phyloP scores from a whole-genome alignment of 257 asterid genomes.

The Penstemon eatonii region DNA sequence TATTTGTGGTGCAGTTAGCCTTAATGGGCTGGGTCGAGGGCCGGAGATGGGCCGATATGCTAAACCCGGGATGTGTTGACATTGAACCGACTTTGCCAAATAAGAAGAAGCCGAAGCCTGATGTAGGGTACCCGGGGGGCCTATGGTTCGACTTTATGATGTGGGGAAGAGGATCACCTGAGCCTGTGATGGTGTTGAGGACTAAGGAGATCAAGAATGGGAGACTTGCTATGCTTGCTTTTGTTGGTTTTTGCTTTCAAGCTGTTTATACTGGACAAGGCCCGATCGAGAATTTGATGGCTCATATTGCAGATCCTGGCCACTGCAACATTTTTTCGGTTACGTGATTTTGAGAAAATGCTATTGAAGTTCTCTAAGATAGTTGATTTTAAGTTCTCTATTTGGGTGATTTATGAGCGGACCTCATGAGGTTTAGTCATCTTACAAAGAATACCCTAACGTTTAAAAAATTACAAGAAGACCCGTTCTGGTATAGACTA shows the following conservation, averaged over 20 bases:
- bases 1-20: constrained; percentile 56
- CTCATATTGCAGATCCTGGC: constrained; percentile 88
- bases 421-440: no score
- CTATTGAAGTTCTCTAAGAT: not conserved
- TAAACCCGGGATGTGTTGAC: constrained; percentile 79
- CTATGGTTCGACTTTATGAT: constrained; percentile 73
- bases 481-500: no score
- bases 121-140: constrained; percentile 93
- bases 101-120: constrained; percentile 61
- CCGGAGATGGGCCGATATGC: constrained; percentile 81
- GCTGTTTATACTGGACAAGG: constrained; percentile 72
- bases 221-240: constrained; percentile 84
- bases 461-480: no score
- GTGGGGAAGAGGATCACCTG: constrained; percentile 96
- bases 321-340: constrained; percentile 80
- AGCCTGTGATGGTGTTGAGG: constrained; percentile 83
- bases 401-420: no score
- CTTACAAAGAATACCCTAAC: no score
- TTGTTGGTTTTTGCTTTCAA: constrained; percentile 80
- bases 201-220: constrained; percentile 93
- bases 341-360: not conserved
- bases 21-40: constrained; percentile 96
- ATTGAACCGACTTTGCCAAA: constrained; percentile 62
- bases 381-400: not conserved
- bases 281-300: constrained; percentile 69